Base-by-base conservation (phyloP, 2,329 filamentous ascomycete species). In the Paraconiothyrium brasiliense region DNA sequence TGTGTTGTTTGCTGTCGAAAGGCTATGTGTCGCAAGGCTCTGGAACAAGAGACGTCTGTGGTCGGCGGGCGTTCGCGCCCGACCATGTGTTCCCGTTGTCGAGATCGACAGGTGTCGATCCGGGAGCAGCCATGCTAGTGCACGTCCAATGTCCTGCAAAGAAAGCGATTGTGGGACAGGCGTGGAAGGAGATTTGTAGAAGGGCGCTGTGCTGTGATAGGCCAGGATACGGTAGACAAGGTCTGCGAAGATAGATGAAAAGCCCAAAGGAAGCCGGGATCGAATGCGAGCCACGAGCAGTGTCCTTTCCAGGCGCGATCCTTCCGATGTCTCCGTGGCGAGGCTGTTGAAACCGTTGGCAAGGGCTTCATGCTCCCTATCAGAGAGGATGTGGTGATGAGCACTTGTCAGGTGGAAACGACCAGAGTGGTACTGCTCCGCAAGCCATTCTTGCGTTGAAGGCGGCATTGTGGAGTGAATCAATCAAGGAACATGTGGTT, bases 51-150 rank as follows among this genome's bases (percentile, higher is more conserved):
- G 52, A 16, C 52, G 52, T 3, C 52, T 39, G 14, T 30, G n/a
- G 30, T 55, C 52, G 14, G 52, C 52, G 24, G 24, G 24, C 22
- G 52, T 55, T 34, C 52, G 37, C 52, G 35, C 46, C 13, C 52
- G 52, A 5, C 52, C 52, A 11, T 46, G 43, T 13, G 34, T 55
- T 14, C 52, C 52, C 16, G 20, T 55, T 24, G 16, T 22, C 8
- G 52, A 44, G 39, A 55, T 55, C 11, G 10, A 16, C 10, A 55
- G 14, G 13, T 55, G 52, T 14, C 41, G 39, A 32, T 35, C 39
- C 20, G 52, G 52, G n/a, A 55, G 52, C 14, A 55, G 52, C 52
- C 52, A 55, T 24, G 27, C 52, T 9, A 55, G 39, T 4, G 13
- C 52, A 34, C 41, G 52, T n/a, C 46, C 39, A 16, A 32, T 32